Conservation (phyloP, 495 filamentous ascomycete species). For the Penicillium canariense region DNA sequence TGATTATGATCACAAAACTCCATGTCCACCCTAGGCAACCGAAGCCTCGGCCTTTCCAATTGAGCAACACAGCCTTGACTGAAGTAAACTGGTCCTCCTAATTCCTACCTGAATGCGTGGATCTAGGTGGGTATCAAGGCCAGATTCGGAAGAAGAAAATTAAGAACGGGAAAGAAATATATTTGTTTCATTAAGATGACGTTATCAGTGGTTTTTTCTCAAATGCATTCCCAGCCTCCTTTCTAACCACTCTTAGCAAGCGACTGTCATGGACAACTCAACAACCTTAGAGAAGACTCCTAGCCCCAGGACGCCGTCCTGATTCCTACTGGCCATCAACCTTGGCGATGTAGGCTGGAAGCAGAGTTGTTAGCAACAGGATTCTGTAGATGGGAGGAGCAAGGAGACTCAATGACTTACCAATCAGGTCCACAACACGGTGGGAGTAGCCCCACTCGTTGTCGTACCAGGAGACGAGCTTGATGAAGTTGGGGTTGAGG, state of each 20-base stretch:
- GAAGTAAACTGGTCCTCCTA: no score
- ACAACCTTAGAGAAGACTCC: conserved; percentile 37
- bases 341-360: conserved; percentile 77
- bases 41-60: no score
- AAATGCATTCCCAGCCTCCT: conserved; percentile 3
- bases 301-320: conserved; percentile 32
- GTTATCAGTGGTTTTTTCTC: conserved; percentile 29
- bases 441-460: conserved; percentile 97
- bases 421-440: conserved; percentile 93
- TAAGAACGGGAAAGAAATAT: conserved; percentile 24
- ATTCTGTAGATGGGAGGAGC: not conserved
- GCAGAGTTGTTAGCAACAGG: not conserved
- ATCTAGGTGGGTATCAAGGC: not conserved
- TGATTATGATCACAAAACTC: no score
- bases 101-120: no score
- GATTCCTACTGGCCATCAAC: conserved; percentile 63
- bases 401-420: conserved; percentile 32
- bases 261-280: conserved; percentile 11
- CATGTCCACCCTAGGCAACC: no score
- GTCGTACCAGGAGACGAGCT: conserved; percentile 98
- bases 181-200: conserved; percentile 35
- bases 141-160: not conserved
- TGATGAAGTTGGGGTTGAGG: conserved; percentile 97
- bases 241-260: not conserved
- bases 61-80: no score